A percentile compares a stretch with the other conserved stretches of the same genome.
Evolutionary conservation across 2,329 filamentous ascomycete species (phyloP).

Genomic region (Cladosporium sp.): DNA sequence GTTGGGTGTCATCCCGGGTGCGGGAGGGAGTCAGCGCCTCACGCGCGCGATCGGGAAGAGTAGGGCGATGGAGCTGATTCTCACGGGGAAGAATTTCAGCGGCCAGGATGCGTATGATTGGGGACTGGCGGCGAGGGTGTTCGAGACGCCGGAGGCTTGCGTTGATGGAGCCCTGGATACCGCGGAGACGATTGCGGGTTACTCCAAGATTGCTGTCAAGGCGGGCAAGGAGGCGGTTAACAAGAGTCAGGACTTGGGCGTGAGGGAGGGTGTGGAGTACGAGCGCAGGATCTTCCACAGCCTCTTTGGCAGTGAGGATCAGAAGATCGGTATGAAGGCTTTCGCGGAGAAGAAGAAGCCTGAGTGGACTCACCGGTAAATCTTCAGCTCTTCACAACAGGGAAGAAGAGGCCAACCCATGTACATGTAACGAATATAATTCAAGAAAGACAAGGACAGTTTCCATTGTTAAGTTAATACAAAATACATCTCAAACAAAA

Average conservation of each 20-base stretch:
- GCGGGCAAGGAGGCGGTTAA: constrained; percentile 98
- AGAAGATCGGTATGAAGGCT: constrained; percentile 91
- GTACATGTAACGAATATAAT: not conserved
- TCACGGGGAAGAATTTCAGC: constrained; percentile 79
- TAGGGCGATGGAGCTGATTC: constrained; percentile 84
- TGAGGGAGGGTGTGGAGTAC: constrained; percentile 90
- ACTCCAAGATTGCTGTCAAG: constrained; percentile 81
- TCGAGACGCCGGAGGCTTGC: constrained; percentile 74
- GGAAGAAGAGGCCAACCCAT: not conserved
- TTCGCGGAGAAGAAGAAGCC: constrained; percentile 95
- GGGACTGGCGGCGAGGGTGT: constrained; percentile 82
- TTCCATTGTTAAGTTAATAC: constrained; percentile 8
- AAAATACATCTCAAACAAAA: not conserved
- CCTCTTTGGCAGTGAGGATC: constrained; percentile 89
- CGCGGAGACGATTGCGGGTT: constrained; percentile 83
- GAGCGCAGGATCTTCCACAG: constrained; percentile 91
- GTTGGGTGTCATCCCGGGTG: constrained; percentile 86
- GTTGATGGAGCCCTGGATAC: constrained; percentile 77
- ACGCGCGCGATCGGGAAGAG: constrained; percentile 67
- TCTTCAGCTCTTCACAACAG: not conserved
- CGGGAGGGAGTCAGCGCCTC: constrained; percentile 84
- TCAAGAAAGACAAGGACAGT: not conserved
- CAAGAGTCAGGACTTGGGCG: constrained; percentile 88
- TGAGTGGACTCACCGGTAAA: constrained; percentile 77
- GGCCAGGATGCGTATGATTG: constrained; percentile 83